Conservation (phyloP, 2,329 filamentous ascomycete species). For the Metarhizium album region DNA sequence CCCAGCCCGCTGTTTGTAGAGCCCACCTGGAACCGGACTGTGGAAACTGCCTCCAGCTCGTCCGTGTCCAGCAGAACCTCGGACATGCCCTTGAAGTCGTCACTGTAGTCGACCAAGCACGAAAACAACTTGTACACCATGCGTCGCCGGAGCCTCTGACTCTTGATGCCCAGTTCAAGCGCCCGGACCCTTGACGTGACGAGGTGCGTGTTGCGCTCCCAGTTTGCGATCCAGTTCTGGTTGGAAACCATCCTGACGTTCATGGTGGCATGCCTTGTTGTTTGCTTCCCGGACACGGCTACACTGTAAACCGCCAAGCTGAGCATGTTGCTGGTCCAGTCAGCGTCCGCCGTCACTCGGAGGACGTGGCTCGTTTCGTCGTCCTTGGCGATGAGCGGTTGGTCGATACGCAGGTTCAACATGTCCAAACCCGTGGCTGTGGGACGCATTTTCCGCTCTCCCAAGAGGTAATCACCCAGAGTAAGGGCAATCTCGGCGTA, state of each 20-base stretch:
- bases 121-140: slow-evolving; percentile 9
- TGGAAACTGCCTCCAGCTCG: neutral
- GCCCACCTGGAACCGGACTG: neutral
- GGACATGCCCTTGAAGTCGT: slow-evolving; percentile 4
- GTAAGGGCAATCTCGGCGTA: slow-evolving; percentile 56
- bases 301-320: slow-evolving; percentile 22
- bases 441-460: slow-evolving; percentile 45
- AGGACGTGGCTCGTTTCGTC: slow-evolving; percentile 20
- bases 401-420: slow-evolving; percentile 55
- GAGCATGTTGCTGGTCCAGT: slow-evolving; percentile 34
- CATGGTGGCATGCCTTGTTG: neutral
- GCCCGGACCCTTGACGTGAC: slow-evolving; percentile 52
- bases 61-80: slow-evolving; percentile 3
- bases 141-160: neutral
- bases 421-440: slow-evolving; percentile 53
- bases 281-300: neutral
- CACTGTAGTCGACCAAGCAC: slow-evolving; percentile 6
- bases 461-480: slow-evolving; percentile 51
- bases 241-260: neutral
- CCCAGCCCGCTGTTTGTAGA: neutral
- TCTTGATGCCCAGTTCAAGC: slow-evolving; percentile 25
- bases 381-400: slow-evolving; percentile 25
- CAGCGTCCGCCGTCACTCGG: slow-evolving; percentile 22
- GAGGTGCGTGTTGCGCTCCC: slow-evolving; percentile 33
- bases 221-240: slow-evolving; percentile 8